Evolutionary conservation across 805 yeast species (phyloP).

Genomic region (Ogataea henricii): DNA sequence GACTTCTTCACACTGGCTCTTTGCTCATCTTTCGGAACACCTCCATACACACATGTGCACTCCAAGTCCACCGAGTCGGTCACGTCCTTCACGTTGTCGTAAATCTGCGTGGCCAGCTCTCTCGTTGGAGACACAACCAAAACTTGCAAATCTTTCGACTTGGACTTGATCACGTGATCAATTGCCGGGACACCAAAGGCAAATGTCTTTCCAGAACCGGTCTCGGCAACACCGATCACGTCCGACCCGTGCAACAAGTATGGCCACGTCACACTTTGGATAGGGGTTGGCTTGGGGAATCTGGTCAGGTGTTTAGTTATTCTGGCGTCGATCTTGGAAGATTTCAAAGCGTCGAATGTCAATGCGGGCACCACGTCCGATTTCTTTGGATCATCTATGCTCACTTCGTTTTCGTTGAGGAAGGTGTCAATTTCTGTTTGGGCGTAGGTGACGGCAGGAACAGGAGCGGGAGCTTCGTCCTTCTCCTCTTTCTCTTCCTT

Average conservation of each 20-base stretch:
- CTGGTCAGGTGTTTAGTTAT: constrained; percentile 63
- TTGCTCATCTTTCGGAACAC: constrained; percentile 95
- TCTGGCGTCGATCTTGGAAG: constrained; percentile 48
- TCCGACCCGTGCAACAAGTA: constrained; percentile 75
- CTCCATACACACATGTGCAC: constrained; percentile 92
- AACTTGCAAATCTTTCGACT: constrained; percentile 61
- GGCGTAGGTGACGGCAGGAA: constrained; percentile 33
- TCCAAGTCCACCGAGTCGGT: constrained; percentile 62
- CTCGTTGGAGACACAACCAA: constrained; percentile 94
- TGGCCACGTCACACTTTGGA: constrained; percentile 96
- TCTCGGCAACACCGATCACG: constrained; percentile 96
- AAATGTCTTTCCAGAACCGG: constrained; percentile 97
- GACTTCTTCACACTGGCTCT: constrained; percentile 64
- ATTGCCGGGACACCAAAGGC: constrained; percentile 99
- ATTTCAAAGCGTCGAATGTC: constrained; percentile 58
- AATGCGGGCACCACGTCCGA: constrained; percentile 66
- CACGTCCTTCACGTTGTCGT: constrained; percentile 73
- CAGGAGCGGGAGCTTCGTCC: constrained; percentile 28
- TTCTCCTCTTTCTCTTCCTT: constrained; percentile 42
- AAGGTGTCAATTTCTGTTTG: constrained; percentile 63
- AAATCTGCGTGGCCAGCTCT: constrained; percentile 93
- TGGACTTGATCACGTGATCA: constrained; percentile 54
- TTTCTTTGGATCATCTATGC: constrained; percentile 67
- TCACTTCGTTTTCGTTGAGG: constrained; percentile 69
- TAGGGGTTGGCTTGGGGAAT: constrained; percentile 92